These are phyloP conservation scores for Globisporangium polare DNA, from an alignment of 352 stramenopile species.

Conservation along the genomic window DNA sequence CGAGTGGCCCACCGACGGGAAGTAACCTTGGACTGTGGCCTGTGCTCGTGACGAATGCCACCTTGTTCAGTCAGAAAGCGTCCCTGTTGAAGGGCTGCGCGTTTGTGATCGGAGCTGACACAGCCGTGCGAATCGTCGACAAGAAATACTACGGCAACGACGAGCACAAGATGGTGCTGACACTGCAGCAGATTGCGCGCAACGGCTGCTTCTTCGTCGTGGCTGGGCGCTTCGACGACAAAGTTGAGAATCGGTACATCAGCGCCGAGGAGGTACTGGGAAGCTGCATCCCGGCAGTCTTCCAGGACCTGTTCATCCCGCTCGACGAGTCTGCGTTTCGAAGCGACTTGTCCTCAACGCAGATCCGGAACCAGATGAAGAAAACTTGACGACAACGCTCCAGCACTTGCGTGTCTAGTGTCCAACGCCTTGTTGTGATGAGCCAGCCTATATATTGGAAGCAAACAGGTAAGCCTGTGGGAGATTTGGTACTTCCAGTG, in stretches of 20 bases:
- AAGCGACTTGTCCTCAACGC: slow-evolving; percentile 86
- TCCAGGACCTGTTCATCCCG: slow-evolving; percentile 64
- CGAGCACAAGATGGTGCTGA: slow-evolving; percentile 68
- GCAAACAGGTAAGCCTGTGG: background rate
- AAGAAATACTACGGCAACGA: slow-evolving; percentile 89
- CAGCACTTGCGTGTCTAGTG: background rate
- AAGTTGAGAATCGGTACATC: slow-evolving; percentile 43
- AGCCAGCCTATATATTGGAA: background rate
- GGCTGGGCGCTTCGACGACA: slow-evolving; percentile 70
- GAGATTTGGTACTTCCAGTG: background rate
- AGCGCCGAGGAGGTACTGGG: slow-evolving; percentile 52
- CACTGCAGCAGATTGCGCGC: slow-evolving; percentile 60
- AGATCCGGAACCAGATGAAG: slow-evolving; percentile 41
- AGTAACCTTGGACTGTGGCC: slow-evolving; percentile 35
- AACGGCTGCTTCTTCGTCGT: slow-evolving; percentile 84
- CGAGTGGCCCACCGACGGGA: background rate
- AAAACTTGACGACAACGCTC: background rate
- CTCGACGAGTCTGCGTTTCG: slow-evolving; percentile 76
- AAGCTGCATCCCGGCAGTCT: slow-evolving; percentile 36
- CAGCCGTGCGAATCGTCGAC: slow-evolving; percentile 81
- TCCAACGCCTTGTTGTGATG: background rate
- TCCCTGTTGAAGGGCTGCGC: slow-evolving; percentile 62
- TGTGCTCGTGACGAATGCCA: slow-evolving; percentile 74
- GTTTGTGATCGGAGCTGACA: slow-evolving; percentile 90
- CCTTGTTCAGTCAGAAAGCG: slow-evolving; percentile 83